Evolutionary conservation across 768 basidiomycete genomes (phyloP), one percentile per base, ranked within the genome.

Genomic region (Xerocomellus intermedius): DNA sequence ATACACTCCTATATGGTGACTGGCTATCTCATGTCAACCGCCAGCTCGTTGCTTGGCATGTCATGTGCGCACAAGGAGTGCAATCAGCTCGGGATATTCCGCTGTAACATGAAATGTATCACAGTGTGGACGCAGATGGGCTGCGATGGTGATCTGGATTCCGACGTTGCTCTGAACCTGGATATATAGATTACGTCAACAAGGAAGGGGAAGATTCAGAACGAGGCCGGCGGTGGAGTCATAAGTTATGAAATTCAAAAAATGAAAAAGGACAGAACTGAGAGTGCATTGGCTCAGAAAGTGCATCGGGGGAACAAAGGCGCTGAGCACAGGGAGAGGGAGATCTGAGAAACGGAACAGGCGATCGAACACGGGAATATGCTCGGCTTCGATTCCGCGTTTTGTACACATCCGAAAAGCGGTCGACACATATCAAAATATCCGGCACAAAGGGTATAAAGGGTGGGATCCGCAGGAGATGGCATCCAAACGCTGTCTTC

Each of bases 381-480:
- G 55, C 54, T 56, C 54, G 56, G 56, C 56, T 58, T 58, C 56
- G 56, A 58, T 57, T 57, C 56, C 56, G 56, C 56, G 55, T 33
- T 57, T 38, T 57, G 42, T 48, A 57, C 55, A 56, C 54, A 56
- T 56, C 52, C 52, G 42, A 57, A 57, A 56, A 55, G 55, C 55
- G 55, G 55, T 46, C 55, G 55, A 56, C 55, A 55, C 51, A 55
- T 54, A 55, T 55, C 54, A 55, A 55, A 54, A 55, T 54, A 55
- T 55, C 52, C 54, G 54, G 52, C 32, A 19, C 55, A 39, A 16
- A 44, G 55, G 48, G 42, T 57, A 57, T 57, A 57, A 57, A 58
- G 57, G 47, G 47, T 57, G 46, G 30, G 36, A 57, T 47, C 55
- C 55, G 53, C 54, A 38, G 16, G 43, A 42, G 48, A 35, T 17